Evolutionary conservation across 2,329 filamentous ascomycete species (phyloP), one percentile per base, ranked within the genome.

Genomic region (Magnaporthales sp.): DNA sequence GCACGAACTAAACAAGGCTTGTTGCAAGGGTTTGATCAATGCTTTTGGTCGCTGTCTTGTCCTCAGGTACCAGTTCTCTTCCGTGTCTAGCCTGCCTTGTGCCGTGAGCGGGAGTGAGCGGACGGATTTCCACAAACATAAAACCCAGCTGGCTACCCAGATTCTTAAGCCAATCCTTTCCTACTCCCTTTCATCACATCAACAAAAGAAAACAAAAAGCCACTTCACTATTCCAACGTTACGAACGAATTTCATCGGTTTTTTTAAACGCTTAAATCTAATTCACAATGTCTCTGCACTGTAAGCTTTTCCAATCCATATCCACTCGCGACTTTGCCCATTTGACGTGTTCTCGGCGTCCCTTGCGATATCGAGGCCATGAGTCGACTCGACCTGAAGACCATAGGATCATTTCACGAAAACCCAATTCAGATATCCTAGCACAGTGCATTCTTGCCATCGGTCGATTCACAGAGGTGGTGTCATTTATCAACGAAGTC

Each of bases 271-370:
- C 30, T 11, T 32, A 64, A 32, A 19, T 26, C 22, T 6, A n/a
- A 73, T 63, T 71, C 76, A 82, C 67, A 74, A 86, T 86, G 84
- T 85, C 84, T 83, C 81, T 86, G 71, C 83, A 86, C 77, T 86
- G 84, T 86, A 74, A 77, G 83, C 11, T 29, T 38, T 30, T 32
- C 15, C 61, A 46, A n/a, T 26, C 11, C 29, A 26, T 4, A 6
- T 10, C 31, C 19, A 29, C 6, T 62, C 26, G n/a, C 3, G n/a
- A n/a, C n/a, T n/a, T 4, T 30, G 4, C 3, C 22, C 31, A 5
- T 19, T 63, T 30, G 56, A 56, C 9, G n/a, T 29, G 24, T 58
- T 15, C 56, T 38, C 64, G 24, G 9, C 10, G 1, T 26, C 46
- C 13, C 8, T 38, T 31, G 10, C 27, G 4, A 27, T n/a, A 24